Evolutionary conservation across 2,329 filamentous ascomycete species (phyloP).

Genomic region (Nigrospora sphaerica): DNA sequence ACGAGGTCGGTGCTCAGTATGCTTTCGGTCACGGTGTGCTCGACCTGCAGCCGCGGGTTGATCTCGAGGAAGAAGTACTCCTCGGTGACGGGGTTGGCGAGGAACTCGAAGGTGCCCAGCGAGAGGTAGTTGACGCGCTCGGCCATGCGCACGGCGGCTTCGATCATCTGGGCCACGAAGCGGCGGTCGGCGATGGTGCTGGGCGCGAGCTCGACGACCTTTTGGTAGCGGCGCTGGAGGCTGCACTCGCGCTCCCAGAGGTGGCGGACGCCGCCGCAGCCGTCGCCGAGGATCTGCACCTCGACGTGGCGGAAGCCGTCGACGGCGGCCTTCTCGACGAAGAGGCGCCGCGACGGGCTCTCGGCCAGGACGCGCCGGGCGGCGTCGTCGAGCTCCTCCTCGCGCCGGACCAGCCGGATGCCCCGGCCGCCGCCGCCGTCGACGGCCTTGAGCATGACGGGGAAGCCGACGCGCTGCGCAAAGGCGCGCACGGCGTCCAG

Average conservation of each 20-base stretch:
- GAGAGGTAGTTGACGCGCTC: constrained; percentile 45
- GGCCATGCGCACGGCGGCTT: constrained; percentile 46
- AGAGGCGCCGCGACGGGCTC: constrained; percentile 49
- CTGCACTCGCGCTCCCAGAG: constrained; percentile 63
- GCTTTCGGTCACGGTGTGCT: constrained; percentile 54
- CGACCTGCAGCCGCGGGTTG: constrained; percentile 54
- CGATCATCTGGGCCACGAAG: constrained; percentile 39
- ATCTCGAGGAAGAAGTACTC: constrained; percentile 55
- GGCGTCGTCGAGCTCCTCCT: constrained; percentile 34
- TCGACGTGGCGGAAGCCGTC: constrained; percentile 56
- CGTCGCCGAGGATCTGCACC: constrained; percentile 59
- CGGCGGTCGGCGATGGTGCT: constrained; percentile 37
- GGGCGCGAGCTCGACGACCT: constrained; percentile 52
- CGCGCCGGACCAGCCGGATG: constrained; percentile 43
- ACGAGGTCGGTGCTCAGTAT: constrained; percentile 49
- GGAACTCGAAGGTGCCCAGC: constrained; percentile 59
- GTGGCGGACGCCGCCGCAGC: constrained; percentile 45
- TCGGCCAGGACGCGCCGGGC: constrained; percentile 47
- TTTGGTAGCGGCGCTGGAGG: constrained; percentile 58
- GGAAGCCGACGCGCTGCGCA: constrained; percentile 26
- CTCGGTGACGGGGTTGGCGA: constrained; percentile 39
- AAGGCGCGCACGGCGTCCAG: constrained; percentile 46
- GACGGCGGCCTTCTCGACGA: constrained; percentile 53
- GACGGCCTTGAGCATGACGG: constrained; percentile 52
- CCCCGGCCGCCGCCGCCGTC: constrained; percentile 56